Percentiles rank a stretch among this genome's conserved stretches.
Evolutionary conservation across 1,284 basidiomycete species (phyloP).

Genomic region (Pyrrhoderma noxium): DNA sequence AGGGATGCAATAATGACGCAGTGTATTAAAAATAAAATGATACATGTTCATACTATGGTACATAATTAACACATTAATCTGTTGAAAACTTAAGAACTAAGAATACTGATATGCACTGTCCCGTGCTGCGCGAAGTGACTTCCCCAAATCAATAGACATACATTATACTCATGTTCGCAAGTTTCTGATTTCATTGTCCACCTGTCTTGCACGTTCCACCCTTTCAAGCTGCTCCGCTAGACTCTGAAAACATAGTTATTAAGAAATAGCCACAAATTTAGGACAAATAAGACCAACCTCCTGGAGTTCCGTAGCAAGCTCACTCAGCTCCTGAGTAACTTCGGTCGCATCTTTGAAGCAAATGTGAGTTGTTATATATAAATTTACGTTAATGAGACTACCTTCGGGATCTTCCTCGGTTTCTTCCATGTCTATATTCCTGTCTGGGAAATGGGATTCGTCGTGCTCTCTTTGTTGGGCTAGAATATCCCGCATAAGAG

Average conservation of each 20-base stretch:
- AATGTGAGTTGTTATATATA: neutral
- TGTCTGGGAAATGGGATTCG: neutral
- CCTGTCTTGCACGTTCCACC: constrained; percentile 12
- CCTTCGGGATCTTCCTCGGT: constrained; percentile 1
- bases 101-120: neutral
- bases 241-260: constrained; percentile 2
- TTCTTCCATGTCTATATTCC: constrained; percentile 10
- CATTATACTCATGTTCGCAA: neutral
- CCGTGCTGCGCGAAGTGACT: too few species aligned
- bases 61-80: too few species aligned
- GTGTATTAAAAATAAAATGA: constrained; percentile 2
- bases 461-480: constrained; percentile 31
- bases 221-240: constrained; percentile 15
- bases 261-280: neutral
- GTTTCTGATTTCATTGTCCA: constrained; percentile 15
- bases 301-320: constrained; percentile 8
- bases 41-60: too few species aligned
- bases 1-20: too few species aligned
- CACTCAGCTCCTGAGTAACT: neutral
- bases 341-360: neutral
- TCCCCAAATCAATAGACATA: too few species aligned
- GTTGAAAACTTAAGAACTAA: too few species aligned
- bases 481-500: constrained; percentile 41
- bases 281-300: neutral
- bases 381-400: neutral